Percentiles rank a stretch among this genome's conserved stretches.
These are phyloP conservation scores for Ophiostoma australiae DNA, from an alignment of 2,329 filamentous ascomycete species.

Conservation along the genomic window DNA sequence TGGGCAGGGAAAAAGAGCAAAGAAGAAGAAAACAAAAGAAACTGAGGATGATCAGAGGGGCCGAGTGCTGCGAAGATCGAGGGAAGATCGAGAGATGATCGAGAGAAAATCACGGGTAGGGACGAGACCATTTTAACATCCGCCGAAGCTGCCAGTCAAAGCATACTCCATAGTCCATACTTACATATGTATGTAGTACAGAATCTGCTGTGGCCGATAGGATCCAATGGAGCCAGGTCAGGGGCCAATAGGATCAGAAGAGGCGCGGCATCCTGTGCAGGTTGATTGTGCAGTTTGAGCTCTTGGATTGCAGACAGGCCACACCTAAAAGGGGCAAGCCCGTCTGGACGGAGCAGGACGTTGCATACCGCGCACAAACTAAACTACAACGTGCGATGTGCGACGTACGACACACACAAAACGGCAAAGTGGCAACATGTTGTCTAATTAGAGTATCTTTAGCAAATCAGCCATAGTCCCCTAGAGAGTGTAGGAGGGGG, in stretches of 20 bases:
- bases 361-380: not conserved
- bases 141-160: not conserved
- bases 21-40: not conserved
- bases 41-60: not conserved
- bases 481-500: not conserved
- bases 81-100: not conserved
- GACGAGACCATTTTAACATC: not conserved
- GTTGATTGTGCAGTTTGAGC: not conserved
- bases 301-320: not conserved
- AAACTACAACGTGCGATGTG: not conserved
- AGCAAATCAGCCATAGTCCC: not conserved
- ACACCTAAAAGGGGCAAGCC: not conserved
- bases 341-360: not conserved
- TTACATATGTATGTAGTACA: not conserved
- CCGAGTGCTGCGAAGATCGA: not conserved
- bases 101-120: not conserved
- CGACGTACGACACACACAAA: conserved; percentile 5
- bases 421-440: not conserved
- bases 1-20: not conserved
- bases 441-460: not conserved
- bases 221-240: not conserved
- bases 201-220: not conserved
- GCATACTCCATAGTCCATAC: no score
- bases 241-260: not conserved
- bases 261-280: not conserved